Conservation (phyloP, 352 stramenopile genomes). For the Globisporangium cederbergense region DNA sequence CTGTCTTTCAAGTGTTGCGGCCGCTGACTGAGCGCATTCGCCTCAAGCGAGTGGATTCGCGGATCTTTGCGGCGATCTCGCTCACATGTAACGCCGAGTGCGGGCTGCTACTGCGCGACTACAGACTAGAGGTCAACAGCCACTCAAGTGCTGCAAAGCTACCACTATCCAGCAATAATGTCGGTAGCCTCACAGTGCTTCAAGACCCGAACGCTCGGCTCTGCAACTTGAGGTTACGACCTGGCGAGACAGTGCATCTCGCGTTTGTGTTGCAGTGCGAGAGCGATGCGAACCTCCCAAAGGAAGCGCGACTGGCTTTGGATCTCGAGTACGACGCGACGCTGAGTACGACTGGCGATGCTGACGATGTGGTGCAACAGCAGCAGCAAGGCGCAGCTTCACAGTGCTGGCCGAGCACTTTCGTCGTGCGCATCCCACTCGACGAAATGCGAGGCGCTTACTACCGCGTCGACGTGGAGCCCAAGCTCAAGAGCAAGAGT, state of each 20-base stretch:
- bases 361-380: background rate
- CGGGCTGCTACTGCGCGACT: constrained; percentile 30
- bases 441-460: constrained; percentile 22
- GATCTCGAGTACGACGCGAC: constrained; percentile 13
- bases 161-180: background rate
- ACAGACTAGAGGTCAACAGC: constrained; percentile 20
- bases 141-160: background rate
- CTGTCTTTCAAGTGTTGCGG: constrained; percentile 28
- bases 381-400: background rate
- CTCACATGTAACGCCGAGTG: constrained; percentile 38
- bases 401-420: constrained; percentile 11
- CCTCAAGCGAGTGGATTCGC: constrained; percentile 31
- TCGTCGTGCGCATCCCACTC: constrained; percentile 29
- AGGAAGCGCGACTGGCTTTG: constrained; percentile 10
- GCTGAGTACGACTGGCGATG: background rate
- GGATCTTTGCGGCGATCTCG: constrained; percentile 28
- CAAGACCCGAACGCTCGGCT: constrained; percentile 40
- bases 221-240: constrained; percentile 25
- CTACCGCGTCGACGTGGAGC: constrained; percentile 44
- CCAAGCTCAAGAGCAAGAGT: constrained; percentile 15
- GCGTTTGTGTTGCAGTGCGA: constrained; percentile 32
- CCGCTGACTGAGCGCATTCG: constrained; percentile 34
- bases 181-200: constrained; percentile 13
- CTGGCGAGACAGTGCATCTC: constrained; percentile 33
- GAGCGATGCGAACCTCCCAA: background rate